Percentiles rank a stretch among this genome's conserved stretches.
These are phyloP conservation scores for Vaucheria bursata DNA, from an alignment of 352 stramenopile genomes.

Conservation along the genomic window DNA sequence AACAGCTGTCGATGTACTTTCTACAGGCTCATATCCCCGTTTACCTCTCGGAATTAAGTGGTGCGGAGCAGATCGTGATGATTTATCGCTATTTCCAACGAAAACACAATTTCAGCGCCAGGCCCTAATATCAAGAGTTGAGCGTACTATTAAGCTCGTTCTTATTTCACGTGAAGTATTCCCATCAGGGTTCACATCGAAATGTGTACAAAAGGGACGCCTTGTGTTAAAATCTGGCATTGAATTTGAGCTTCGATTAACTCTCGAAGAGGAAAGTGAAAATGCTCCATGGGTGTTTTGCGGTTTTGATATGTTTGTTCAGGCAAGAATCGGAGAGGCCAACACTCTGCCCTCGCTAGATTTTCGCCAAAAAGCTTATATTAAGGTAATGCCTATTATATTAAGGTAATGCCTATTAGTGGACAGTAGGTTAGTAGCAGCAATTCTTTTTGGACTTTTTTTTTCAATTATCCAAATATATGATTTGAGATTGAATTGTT, in stretches of 20 bases:
- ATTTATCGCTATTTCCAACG: slow-evolving; percentile 6
- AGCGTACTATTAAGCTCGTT: slow-evolving; percentile 28
- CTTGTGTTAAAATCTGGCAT: slow-evolving; percentile 17
- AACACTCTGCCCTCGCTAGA: slow-evolving; percentile 22
- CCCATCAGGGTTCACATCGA: slow-evolving; percentile 20
- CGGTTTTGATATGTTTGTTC: slow-evolving; percentile 17
- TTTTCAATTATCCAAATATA: slow-evolving; percentile 48
- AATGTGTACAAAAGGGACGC: slow-evolving; percentile 12
- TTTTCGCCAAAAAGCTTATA: slow-evolving; percentile 24
- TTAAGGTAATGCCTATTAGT: slow-evolving; percentile 40
- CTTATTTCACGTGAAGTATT: slow-evolving; percentile 27
- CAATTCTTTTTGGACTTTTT: slow-evolving; percentile 36
- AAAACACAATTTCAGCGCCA: slow-evolving; percentile 9
- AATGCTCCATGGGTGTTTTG: slow-evolving; percentile 23
- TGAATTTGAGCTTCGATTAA: slow-evolving; percentile 43
- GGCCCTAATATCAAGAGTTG: slow-evolving; percentile 14
- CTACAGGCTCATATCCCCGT: slow-evolving; percentile 20
- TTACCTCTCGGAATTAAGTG: slow-evolving; percentile 37
- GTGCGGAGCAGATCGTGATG: slow-evolving; percentile 30
- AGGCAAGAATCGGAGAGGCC: slow-evolving; percentile 27
- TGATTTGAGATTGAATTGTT: too few species aligned
- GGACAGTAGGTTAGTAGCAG: slow-evolving; percentile 48
- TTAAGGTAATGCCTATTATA: slow-evolving; percentile 23
- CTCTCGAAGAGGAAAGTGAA: slow-evolving; percentile 20
- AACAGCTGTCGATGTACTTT: slow-evolving; percentile 34